Evolutionary conservation across 257 asterid species (phyloP).

Genomic region (Penstemon eatonii): DNA sequence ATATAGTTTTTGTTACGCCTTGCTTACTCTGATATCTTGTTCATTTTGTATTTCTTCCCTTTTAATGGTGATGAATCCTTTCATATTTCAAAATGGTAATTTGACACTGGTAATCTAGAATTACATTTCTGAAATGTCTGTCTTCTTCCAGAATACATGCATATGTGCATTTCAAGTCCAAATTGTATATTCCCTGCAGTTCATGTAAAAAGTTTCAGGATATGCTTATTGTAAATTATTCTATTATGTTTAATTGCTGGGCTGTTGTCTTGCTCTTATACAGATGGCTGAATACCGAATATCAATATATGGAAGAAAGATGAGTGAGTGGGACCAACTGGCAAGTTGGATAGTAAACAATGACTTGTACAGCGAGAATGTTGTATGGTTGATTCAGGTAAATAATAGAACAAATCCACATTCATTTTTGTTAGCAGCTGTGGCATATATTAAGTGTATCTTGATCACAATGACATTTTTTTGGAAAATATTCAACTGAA

Average conservation of each 20-base stretch:
- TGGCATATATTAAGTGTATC: background rate
- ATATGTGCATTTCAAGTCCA: slow-evolving; percentile 1
- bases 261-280: slow-evolving; percentile 32
- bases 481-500: too few species aligned
- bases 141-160: background rate
- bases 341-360: slow-evolving; percentile 98
- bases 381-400: slow-evolving; percentile 99
- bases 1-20: background rate
- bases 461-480: too few species aligned
- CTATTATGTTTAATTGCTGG: slow-evolving; percentile 20
- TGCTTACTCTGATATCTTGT: background rate
- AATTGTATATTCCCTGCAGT: background rate
- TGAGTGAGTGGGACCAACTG: slow-evolving; percentile 97
- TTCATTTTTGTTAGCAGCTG: slow-evolving; percentile 1
- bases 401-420: slow-evolving; percentile 1
- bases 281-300: slow-evolving; percentile 98
- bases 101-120: background rate
- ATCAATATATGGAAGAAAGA: slow-evolving; percentile 92
- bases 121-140: slow-evolving; percentile 8
- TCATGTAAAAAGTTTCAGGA: slow-evolving; percentile 9
- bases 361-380: slow-evolving; percentile 83
- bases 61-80: background rate
- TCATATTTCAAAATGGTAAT: background rate
- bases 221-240: slow-evolving; percentile 2
- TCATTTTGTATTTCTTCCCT: background rate